Percentiles rank a stretch among this genome's conserved stretches.
phyloP scores from a whole-genome alignment of 2,329 filamentous ascomycete species.

The Penicillium sp. region DNA sequence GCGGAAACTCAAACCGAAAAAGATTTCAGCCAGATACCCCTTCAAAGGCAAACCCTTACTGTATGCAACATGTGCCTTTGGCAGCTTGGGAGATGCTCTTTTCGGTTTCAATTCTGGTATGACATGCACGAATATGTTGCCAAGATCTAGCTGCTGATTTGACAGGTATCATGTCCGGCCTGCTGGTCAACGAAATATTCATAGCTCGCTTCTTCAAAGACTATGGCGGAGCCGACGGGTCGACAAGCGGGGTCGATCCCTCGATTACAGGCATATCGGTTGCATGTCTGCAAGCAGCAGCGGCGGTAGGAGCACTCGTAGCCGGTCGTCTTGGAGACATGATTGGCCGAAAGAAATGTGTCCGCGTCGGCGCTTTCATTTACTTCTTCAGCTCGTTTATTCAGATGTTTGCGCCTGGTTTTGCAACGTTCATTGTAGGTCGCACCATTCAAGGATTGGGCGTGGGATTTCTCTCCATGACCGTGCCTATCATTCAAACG shows the following conservation, averaged over 20 bases:
- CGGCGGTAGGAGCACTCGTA: conserved; percentile 34
- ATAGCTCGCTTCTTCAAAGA: conserved; percentile 39
- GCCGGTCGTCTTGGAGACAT: conserved; percentile 37
- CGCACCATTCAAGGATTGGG: conserved; percentile 35
- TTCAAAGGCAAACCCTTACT: conserved; percentile 36
- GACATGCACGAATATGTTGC: neutral
- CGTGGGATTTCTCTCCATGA: conserved; percentile 37
- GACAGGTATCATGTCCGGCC: conserved; percentile 41
- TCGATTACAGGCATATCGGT: conserved; percentile 40
- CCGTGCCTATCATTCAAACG: conserved; percentile 37
- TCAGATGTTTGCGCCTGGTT: conserved; percentile 36
- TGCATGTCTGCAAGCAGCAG: conserved; percentile 36
- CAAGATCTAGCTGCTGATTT: neutral
- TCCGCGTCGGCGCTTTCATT: conserved; percentile 36
- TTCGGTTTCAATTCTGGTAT: conserved; percentile 44
- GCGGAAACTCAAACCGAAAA: conserved; percentile 36
- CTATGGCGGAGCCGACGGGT: conserved; percentile 37
- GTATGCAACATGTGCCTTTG: conserved; percentile 41
- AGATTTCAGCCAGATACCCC: conserved; percentile 35
- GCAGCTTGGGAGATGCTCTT: conserved; percentile 40
- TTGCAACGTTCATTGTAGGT: conserved; percentile 33
- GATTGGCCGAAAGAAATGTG: conserved; percentile 36
- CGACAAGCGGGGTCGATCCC: conserved; percentile 26
- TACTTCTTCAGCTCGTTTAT: conserved; percentile 39
- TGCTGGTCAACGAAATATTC: conserved; percentile 41